Evolutionary conservation across 345 rosid species (phyloP), one percentile per base, ranked within the genome.

Genomic region (Pistacia vera): DNA sequence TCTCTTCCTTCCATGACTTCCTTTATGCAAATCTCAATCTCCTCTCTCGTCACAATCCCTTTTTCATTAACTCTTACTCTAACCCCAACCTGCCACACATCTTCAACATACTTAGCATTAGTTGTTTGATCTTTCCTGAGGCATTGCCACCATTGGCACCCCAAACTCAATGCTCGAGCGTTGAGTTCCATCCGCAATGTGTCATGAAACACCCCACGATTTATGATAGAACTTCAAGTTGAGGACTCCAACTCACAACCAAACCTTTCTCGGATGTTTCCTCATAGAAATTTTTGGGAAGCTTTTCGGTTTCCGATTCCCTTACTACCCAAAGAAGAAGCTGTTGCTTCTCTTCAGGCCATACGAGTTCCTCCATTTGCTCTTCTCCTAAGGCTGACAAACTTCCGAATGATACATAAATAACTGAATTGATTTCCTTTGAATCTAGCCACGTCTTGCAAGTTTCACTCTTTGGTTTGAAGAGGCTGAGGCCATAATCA

Each of bases 61-160:
- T 82, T 69, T 13, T 63, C 81, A 20, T 51, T 59, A 49, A 69
- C 81, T 63, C 52, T 64, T 28, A 70, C 81, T 60, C 79, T 73
- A 35, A 82, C 28, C 11, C 82, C 80, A 1, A 76, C 78, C 62
- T 64, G 57, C 80, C 85, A 82, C 4, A 79, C 46, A 60, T 79
- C 80, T 48, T 71, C 68, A 4, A 82, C 76, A 63, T 63, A 52
- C 36, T 79, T 76, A 1, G 85, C 75, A 35, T 82, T 90, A 4
- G 93, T 89, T 60, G 61, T 66, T 72, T 90, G 95, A 79, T 90
- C 95, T 0, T 72, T 55, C 83, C 87, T 87, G 97, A 0, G 95
- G 95, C 58, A 91, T 86, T 8, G 93, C 95, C 72, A 91, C 95
- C 36, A 85, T 78, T 0, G 90, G 91, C 60, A 87, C 85, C 41